Conservation (phyloP, 2,329 filamentous ascomycete genomes). For the Laburnicola sp. region DNA sequence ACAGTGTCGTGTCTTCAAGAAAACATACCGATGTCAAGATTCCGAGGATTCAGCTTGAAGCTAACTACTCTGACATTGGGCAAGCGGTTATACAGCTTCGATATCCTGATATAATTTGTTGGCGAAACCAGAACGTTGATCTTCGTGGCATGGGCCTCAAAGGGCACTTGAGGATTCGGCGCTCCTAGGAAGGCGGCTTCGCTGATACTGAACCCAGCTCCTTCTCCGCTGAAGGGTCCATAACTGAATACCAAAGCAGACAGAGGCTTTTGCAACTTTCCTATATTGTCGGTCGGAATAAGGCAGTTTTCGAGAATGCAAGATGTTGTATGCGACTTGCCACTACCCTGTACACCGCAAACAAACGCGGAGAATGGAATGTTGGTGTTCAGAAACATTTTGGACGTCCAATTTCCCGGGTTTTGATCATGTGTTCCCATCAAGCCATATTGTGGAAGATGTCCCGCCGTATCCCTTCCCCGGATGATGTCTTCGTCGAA, state of each 20-base stretch:
- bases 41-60: conserved; percentile 51
- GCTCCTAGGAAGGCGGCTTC: conserved; percentile 61
- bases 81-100: conserved; percentile 22
- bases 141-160: conserved; percentile 19
- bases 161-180: conserved; percentile 13
- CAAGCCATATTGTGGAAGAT: conserved; percentile 21
- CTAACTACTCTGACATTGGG: conserved; percentile 51
- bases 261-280: conserved; percentile 55
- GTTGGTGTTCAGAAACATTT: conserved; percentile 57
- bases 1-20: neutral
- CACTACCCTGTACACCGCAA: conserved; percentile 65
- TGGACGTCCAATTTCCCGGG: conserved; percentile 14
- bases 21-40: conserved; percentile 50
- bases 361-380: conserved; percentile 63
- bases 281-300: conserved; percentile 47
- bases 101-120: conserved; percentile 27
- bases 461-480: neutral
- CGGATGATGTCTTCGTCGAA: conserved; percentile 8
- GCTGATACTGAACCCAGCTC: conserved; percentile 55
- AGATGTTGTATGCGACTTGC: conserved; percentile 64
- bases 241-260: conserved; percentile 64
- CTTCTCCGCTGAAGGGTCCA: conserved; percentile 49
- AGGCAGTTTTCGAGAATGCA: conserved; percentile 56
- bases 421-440: conserved; percentile 8
- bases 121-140: conserved; percentile 29